Conservation (phyloP, 345 rosid genomes). For the Eucalyptus sideroxylon region DNA sequence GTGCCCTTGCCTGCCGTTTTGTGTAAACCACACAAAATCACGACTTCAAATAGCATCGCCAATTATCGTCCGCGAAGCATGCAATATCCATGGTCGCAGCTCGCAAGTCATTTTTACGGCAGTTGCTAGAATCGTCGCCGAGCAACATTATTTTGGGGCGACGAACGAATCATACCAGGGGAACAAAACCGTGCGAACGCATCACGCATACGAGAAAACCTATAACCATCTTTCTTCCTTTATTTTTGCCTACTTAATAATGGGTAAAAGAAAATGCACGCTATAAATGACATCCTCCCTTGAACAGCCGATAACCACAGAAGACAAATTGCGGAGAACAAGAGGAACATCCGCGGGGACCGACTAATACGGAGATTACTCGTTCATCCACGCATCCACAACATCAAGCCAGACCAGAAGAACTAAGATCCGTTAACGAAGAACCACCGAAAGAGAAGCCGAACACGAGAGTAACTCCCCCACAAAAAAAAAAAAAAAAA, state of each 20-base stretch:
- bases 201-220: neutral
- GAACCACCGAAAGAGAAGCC: neutral
- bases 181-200: rapidly evolving
- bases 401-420: neutral
- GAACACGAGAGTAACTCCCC: neutral
- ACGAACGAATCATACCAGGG: neutral
- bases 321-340: neutral
- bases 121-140: neutral
- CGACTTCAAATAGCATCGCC: neutral
- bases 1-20: neutral
- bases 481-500: too few species aligned
- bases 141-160: neutral
- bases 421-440: neutral
- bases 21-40: neutral
- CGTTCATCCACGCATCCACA: neutral
- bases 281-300: neutral
- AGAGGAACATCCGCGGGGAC: neutral
- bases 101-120: neutral
- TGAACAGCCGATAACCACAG: neutral
- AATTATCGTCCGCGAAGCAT: neutral
- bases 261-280: neutral
- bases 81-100: neutral
- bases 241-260: neutral
- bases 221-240: neutral
- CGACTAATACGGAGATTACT: neutral